phyloP scores from a whole-genome alignment of 306 rosid species.

The Fagus crenata region DNA sequence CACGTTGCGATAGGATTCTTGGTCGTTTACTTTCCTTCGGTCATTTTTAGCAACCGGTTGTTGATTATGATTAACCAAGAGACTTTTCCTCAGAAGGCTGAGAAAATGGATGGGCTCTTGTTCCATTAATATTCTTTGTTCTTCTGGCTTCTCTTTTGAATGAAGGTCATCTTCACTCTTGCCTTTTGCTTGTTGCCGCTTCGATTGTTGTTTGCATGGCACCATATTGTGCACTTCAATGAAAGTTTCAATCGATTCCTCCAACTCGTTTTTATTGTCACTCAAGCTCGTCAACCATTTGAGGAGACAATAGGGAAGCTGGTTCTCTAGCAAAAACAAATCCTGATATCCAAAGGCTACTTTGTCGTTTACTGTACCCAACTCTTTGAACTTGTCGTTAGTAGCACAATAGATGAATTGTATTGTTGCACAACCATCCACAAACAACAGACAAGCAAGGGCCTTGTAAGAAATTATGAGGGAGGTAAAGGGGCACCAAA shows the following conservation, averaged over 20 bases:
- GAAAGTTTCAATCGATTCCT: neutral
- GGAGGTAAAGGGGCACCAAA: no score
- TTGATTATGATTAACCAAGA: no score
- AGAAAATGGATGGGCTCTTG: conserved; percentile 18
- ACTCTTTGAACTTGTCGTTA: neutral
- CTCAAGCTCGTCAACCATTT: neutral
- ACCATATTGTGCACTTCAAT: neutral
- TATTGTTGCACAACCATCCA: conserved; percentile 28
- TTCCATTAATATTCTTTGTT: neutral
- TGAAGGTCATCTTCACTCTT: no score
- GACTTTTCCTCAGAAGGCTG: conserved; percentile 3
- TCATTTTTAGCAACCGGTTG: no score
- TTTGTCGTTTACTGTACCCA: neutral
- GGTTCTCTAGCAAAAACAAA: conserved; percentile 34
- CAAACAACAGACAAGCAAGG: conserved; percentile 20
- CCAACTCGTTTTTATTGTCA: rapidly evolving
- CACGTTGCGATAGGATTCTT: no score
- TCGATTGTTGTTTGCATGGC: no score
- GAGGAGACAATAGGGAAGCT: conserved; percentile 25
- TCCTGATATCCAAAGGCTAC: conserved; percentile 8
- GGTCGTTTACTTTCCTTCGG: no score
- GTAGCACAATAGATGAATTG: neutral
- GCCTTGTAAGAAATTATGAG: no score
- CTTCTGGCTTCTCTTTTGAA: no score
- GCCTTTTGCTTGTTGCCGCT: no score